A percentile compares a stretch with the other conserved stretches of the same genome.
These are phyloP conservation scores for Xylariales sp. DNA, from an alignment of 2,329 filamentous ascomycete genomes.

Conservation along the genomic window DNA sequence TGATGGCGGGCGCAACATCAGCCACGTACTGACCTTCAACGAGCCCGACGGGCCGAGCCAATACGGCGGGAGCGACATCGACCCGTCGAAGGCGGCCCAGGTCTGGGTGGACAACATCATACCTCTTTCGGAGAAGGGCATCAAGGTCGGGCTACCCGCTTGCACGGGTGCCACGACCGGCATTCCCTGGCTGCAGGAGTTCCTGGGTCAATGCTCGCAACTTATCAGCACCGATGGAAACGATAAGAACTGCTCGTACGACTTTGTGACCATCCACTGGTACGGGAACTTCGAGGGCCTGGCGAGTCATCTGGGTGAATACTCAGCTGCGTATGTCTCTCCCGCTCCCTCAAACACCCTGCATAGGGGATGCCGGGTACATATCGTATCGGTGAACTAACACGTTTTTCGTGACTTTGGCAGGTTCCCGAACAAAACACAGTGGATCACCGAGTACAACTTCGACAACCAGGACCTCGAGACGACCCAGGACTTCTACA, in stretches of 20 bases:
- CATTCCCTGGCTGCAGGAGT: slow-evolving; percentile 74
- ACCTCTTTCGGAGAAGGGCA: slow-evolving; percentile 71
- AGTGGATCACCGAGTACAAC: slow-evolving; percentile 86
- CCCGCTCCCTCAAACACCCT: not conserved
- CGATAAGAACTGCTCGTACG: slow-evolving; percentile 67
- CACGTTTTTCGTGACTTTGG: not conserved
- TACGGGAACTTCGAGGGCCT: slow-evolving; percentile 77
- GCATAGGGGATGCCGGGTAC: not conserved
- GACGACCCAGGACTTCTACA: slow-evolving; percentile 74
- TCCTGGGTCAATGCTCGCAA: slow-evolving; percentile 71
- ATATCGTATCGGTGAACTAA: not conserved
- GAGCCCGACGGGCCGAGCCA: slow-evolving; percentile 73
- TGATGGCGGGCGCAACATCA: slow-evolving; percentile 65
- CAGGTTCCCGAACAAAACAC: slow-evolving; percentile 69
- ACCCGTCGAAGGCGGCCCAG: slow-evolving; percentile 69
- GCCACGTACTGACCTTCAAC: slow-evolving; percentile 80
- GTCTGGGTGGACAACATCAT: slow-evolving; percentile 79
- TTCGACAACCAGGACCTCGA: slow-evolving; percentile 66
- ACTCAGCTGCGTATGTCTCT: slow-evolving; percentile 56
- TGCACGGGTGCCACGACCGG: slow-evolving; percentile 72
- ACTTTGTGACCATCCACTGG: slow-evolving; percentile 74
- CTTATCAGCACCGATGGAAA: slow-evolving; percentile 61
- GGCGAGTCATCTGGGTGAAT: slow-evolving; percentile 73
- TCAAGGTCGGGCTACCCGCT: slow-evolving; percentile 77
- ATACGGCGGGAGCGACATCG: slow-evolving; percentile 72